Evolutionary conservation across 2,329 filamentous ascomycete genomes (phyloP).

Genomic region (Zymoseptoria brevis): DNA sequence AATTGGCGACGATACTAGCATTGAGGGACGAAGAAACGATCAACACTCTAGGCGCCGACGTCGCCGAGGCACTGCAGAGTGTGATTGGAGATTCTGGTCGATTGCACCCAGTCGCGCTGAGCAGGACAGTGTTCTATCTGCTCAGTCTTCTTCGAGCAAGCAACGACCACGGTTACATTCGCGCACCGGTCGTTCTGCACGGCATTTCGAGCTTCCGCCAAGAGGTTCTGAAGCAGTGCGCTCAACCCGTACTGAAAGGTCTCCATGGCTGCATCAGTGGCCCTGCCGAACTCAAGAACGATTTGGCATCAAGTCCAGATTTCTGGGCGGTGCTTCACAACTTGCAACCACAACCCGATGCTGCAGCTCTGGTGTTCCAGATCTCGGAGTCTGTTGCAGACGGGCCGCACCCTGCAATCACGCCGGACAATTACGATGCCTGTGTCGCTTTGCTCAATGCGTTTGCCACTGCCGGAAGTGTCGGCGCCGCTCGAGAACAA

Average conservation of each 20-base stretch:
- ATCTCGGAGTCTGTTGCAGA: conserved; percentile 76
- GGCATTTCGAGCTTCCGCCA: conserved; percentile 81
- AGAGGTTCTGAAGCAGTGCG: conserved; percentile 66
- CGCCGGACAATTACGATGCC: conserved; percentile 91
- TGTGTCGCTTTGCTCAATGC: conserved; percentile 77
- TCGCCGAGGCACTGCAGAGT: conserved; percentile 72
- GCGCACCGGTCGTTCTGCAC: conserved; percentile 84
- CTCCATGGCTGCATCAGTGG: conserved; percentile 72
- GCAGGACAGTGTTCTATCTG: conserved; percentile 78
- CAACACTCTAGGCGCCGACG: conserved; percentile 63
- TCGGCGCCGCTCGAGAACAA: conserved; percentile 63
- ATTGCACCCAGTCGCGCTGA: conserved; percentile 75
- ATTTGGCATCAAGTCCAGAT: conserved; percentile 92
- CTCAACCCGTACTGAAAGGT: conserved; percentile 68
- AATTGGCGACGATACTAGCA: conserved; percentile 76
- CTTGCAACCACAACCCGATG: conserved; percentile 54
- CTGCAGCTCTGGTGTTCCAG: conserved; percentile 71
- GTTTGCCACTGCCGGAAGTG: conserved; percentile 75
- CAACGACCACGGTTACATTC: conserved; percentile 85
- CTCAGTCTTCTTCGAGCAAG: conserved; percentile 72
- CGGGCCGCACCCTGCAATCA: conserved; percentile 68
- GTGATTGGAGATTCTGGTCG: conserved; percentile 71
- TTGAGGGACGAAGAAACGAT: conserved; percentile 68
- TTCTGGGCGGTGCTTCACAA: conserved; percentile 88
- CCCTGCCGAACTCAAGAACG: conserved; percentile 70